Conservation (phyloP, 169 alveolate species). For the Cryptosporidium canis region DNA sequence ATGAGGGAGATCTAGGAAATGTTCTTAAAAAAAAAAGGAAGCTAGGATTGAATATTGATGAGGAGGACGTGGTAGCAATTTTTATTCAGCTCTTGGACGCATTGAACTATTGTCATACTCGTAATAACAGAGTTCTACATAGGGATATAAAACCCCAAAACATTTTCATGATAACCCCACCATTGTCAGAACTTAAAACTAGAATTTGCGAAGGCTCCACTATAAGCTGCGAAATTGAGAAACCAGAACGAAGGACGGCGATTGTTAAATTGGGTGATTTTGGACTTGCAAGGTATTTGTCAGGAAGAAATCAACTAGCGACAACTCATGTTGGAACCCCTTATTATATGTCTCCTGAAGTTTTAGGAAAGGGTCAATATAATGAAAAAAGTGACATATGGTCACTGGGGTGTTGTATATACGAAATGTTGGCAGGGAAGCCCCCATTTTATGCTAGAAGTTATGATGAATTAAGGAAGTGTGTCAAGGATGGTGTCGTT, state of each 20-base stretch:
- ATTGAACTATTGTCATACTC: constrained; percentile 92
- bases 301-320: constrained; percentile 91
- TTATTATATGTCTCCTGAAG: constrained; percentile 97
- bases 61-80: constrained; percentile 93
- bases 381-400: constrained; percentile 94
- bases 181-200: constrained; percentile 64
- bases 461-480: constrained; percentile 81
- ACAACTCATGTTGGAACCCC: constrained; percentile 96
- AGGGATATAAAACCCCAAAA: constrained; percentile 96
- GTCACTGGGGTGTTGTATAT: constrained; percentile 92
- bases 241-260: constrained; percentile 75
- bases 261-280: constrained; percentile 94
- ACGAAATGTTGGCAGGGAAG: constrained; percentile 90
- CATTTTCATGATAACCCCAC: constrained; percentile 87
- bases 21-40: constrained; percentile 89
- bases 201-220: constrained; percentile 72
- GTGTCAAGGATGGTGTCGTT: constrained; percentile 80
- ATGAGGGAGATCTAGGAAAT: constrained; percentile 94
- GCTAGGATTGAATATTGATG: constrained; percentile 88
- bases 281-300: constrained; percentile 93
- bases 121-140: constrained; percentile 91
- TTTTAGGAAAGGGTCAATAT: constrained; percentile 89
- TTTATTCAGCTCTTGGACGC: constrained; percentile 92
- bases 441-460: constrained; percentile 93
- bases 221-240: neutral